Conservation (phyloP, 257 asterid species). For the Solanum clarkiae region DNA sequence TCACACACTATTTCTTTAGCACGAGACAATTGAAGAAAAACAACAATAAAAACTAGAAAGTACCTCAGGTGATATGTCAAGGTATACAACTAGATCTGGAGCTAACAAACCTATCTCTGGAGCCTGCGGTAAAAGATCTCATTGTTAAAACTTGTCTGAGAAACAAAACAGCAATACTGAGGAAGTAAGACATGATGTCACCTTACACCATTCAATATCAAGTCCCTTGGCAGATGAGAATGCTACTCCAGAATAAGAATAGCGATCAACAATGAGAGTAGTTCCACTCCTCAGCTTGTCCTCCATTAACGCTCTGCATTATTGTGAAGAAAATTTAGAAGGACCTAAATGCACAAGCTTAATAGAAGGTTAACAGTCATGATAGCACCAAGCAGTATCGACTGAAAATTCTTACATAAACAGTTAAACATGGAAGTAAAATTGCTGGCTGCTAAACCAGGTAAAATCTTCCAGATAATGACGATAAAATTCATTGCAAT, state of each 20-base stretch:
- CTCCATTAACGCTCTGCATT: slow-evolving; percentile 35
- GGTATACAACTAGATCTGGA: slow-evolving; percentile 83
- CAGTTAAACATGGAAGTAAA: not conserved
- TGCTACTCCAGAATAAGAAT: slow-evolving; percentile 81
- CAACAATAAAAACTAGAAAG: not conserved
- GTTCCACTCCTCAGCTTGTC: slow-evolving; percentile 67
- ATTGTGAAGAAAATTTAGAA: not conserved
- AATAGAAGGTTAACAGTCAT: not conserved
- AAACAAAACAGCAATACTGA: not conserved
- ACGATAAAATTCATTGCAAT: not conserved
- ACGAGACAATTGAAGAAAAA: not conserved
- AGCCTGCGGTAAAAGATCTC: slow-evolving; percentile 33
- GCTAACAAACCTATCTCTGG: slow-evolving; percentile 85
- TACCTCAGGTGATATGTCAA: slow-evolving; percentile 90
- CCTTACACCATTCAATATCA: slow-evolving; percentile 82
- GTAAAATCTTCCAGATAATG: not conserved
- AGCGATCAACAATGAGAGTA: slow-evolving; percentile 68
- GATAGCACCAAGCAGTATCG: not conserved
- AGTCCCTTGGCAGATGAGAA: slow-evolving; percentile 87
- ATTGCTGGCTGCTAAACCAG: not conserved
- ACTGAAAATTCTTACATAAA: not conserved
- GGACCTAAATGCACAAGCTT: not conserved
- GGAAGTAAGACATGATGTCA: slow-evolving; percentile 3
- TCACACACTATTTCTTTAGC: not conserved
- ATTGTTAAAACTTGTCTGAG: not conserved